Percentiles rank a stretch among this genome's conserved stretches.
These are phyloP conservation scores for Apophysomyces sp. DNA, from an alignment of 371 early-diverging fungal species.

Conservation along the genomic window DNA sequence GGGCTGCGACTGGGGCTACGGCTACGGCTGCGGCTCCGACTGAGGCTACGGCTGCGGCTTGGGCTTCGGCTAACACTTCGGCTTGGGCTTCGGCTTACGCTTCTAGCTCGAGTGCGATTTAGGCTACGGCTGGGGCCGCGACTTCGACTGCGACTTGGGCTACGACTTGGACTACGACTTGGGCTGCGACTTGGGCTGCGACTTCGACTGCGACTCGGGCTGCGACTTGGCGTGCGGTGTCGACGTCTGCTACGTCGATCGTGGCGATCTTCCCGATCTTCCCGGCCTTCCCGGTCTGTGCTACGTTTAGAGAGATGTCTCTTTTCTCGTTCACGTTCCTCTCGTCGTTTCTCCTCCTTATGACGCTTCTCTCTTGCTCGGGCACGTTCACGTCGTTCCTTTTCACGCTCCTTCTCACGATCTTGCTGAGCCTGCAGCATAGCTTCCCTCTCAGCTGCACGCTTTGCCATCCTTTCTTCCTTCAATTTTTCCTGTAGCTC, in stretches of 20 bases:
- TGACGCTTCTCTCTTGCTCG: background rate
- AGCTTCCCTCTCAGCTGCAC: constrained; percentile 31
- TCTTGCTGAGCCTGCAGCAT: constrained; percentile 25
- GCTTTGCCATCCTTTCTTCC: constrained; percentile 44
- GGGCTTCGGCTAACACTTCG: constrained; percentile 9
- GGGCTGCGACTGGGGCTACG: constrained; percentile 2
- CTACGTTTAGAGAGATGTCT: background rate
- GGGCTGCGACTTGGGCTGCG: constrained; percentile 13
- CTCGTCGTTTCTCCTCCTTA: constrained; percentile 6
- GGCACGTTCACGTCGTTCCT: background rate
- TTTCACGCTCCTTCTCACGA: constrained; percentile 18
- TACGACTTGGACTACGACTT: constrained; percentile 15
- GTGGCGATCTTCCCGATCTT: background rate
- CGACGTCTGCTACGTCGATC: background rate
- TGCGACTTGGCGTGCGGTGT: background rate
- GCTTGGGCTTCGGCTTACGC: constrained; percentile 16
- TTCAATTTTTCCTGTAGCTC: constrained; percentile 68
- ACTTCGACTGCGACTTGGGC: constrained; percentile 14
- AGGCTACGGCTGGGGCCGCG: constrained; percentile 11
- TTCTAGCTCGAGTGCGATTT: background rate
- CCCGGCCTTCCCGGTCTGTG: background rate
- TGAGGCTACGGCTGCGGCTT: constrained; percentile 18
- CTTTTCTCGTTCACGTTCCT: constrained; percentile 14
- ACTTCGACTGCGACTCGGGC: background rate
- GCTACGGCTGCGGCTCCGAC: constrained; percentile 6